These are phyloP conservation scores for Agastache rugosa DNA, from an alignment of 257 asterid genomes.

Conservation along the genomic window DNA sequence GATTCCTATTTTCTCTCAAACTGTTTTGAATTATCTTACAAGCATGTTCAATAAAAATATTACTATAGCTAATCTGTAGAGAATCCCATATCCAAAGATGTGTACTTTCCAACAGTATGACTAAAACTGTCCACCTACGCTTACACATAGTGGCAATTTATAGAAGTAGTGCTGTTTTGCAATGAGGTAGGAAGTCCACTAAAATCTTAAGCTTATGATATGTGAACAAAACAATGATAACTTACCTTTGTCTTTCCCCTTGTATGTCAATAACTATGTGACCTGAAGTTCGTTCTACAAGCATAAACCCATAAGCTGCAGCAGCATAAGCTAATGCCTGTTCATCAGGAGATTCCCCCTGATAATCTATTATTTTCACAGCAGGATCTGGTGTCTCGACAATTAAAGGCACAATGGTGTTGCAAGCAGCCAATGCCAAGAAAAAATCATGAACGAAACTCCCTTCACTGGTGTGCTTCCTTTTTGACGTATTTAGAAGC, in stretches of 20 bases:
- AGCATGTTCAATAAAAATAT: neutral
- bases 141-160: neutral
- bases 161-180: constrained; percentile 3
- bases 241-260: constrained; percentile 87
- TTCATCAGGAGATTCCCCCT: constrained; percentile 99
- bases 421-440: constrained; percentile 96
- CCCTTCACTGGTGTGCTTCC: constrained; percentile 55
- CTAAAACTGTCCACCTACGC: constrained; percentile 21
- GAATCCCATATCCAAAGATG: constrained; percentile 2
- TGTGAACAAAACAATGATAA: constrained; percentile 30
- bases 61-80: constrained; percentile 2
- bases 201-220: constrained; percentile 16
- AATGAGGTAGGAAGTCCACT: constrained; percentile 18
- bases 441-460: constrained; percentile 69
- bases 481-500: constrained; percentile 64
- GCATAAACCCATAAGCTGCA: constrained; percentile 95
- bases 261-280: constrained; percentile 82
- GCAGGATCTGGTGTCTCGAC: constrained; percentile 77
- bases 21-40: neutral
- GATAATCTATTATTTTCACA: constrained; percentile 77
- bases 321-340: constrained; percentile 98
- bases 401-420: constrained; percentile 88
- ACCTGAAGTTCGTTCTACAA: constrained; percentile 95
- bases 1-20: constrained; percentile 10
- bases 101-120: constrained; percentile 14